Percentiles rank a stretch among this genome's conserved stretches.
Conservation (phyloP, 2,329 filamentous ascomycete genomes). For the Emmonsia crescens region DNA sequence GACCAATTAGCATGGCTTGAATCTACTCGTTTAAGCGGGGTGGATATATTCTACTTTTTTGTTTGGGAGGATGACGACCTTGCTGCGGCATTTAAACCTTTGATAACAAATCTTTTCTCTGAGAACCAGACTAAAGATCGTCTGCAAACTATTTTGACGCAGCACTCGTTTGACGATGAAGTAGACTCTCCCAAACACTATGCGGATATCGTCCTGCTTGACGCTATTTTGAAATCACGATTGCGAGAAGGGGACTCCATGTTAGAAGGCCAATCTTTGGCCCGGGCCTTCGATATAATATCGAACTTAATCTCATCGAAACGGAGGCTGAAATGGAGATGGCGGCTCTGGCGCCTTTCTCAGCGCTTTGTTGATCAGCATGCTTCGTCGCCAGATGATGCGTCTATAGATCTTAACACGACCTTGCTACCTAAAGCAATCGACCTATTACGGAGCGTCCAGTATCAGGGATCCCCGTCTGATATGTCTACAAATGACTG, state of each 20-base stretch:
- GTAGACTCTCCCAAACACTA: conserved; percentile 14
- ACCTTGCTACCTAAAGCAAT: conserved; percentile 21
- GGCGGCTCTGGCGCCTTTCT: conserved; percentile 32
- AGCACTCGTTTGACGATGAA: conserved; percentile 20
- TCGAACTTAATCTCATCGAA: conserved; percentile 22
- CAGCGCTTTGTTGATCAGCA: conserved; percentile 25
- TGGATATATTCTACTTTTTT: conserved; percentile 19
- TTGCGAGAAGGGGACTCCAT: conserved; percentile 6
- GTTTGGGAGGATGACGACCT: conserved; percentile 39
- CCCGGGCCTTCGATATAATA: conserved; percentile 1
- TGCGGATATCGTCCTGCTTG: conserved; percentile 2
- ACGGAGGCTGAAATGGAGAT: conserved; percentile 27
- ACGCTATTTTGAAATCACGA: not conserved
- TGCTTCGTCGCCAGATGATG: conserved; percentile 15
- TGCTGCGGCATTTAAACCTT: conserved; percentile 25
- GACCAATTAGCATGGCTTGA: conserved; percentile 29
- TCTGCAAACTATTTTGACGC: conserved; percentile 21
- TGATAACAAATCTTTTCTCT: conserved; percentile 24
- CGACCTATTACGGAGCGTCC: conserved; percentile 21
- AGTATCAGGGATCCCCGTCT: conserved; percentile 17
- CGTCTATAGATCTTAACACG: conserved; percentile 14
- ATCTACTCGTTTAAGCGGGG: conserved; percentile 19
- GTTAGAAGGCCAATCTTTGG: not conserved
- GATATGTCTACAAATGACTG: conserved; percentile 14
- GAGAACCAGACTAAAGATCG: conserved; percentile 21